Evolutionary conservation across 345 rosid species (phyloP), one percentile per base, ranked within the genome.

Genomic region (Clausena lansium): DNA sequence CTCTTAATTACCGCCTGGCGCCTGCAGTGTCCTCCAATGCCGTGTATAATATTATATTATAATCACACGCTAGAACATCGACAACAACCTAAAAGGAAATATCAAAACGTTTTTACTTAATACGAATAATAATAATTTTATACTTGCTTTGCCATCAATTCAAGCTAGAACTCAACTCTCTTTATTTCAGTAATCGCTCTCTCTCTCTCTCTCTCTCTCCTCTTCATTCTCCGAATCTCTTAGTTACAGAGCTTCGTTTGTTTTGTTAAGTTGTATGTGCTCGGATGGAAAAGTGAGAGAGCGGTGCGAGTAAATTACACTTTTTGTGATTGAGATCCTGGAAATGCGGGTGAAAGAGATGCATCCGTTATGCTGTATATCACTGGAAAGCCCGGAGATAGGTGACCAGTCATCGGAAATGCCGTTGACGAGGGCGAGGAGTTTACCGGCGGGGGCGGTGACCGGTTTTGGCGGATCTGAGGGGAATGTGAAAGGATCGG

Each of bases 321-420:
- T 24, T 9, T 54, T 22, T 45, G 73, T 77, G 86, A 84, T 75
- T 73, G 80, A 84, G 84, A 80, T 74, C 75, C 54, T 11, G 2
- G n/a, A 79, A 83, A 96, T 96, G 99, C 84, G 98, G 76, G 95
- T 91, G 67, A 96, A 84, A 85, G 99, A 96, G 85, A 80, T 96
- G 84, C 98, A 96, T 85, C 99, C 98, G 4, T 86, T 96, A 10
- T 96, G 99, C 75, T 96, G 99, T 80, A 88, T 96, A 79, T 84
- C 97, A 7, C 79, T 93, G 30, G 99, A 92, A 89, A 90, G 89
- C 75, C 86, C 92, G 17, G 91, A 89, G 57, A 66, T 82, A 78
- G 88, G 93, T 14, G 90, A 84, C 86, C 85, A 79, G 77, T 90
- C 94, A 47, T 86, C 97, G 82, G 98, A 89, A 57, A 80, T 76